Evolutionary conservation across 495 filamentous ascomycete genomes (phyloP), one percentile per base, ranked within the genome.

Genomic region (Tuber aestivum): DNA sequence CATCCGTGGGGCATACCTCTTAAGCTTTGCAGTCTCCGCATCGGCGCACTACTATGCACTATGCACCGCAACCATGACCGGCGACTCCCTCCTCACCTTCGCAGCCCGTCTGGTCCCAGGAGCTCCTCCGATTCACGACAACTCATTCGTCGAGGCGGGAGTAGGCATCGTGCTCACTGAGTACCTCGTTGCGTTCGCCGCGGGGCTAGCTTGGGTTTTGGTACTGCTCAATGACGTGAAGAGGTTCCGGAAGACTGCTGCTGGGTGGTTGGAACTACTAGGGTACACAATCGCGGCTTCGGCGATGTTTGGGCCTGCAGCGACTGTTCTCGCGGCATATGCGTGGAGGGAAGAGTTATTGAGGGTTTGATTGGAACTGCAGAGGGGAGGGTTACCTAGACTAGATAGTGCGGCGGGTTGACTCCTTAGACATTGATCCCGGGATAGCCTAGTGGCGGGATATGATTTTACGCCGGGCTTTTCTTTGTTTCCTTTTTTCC

Each of bases 1-100:
- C 61, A 72, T 84, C 10, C 77, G 79, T 10, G 37, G 45, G 0
- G 72, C 76, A 2, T 84, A 84, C 44, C 40, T 71, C 7, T 75
- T 83, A 44, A 75, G 70, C 23, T 75, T 68, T 10, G 32, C 48
- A 32, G 7, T 72, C 20, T 50, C 79, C 3, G 75, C 75, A 0
- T 18, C n/a, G 5, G 72, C 41, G 7, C 78, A 83, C 37, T 7
- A 76, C 3, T 83, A 83, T 70, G 75, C 82, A 9, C 74, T 74
- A 35, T 16, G 32, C 37, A 61, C 50, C 32, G 71, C 78, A 0
- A 70, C 73, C 2, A 38, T 48, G 18, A 75, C 16, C 10, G 40
- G 41, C 27, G 50, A 16, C 56, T 75, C 41, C 61, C 61, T 38
- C 65, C 72, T n/a, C 44, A 38, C 3, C 35, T n/a, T 65, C 41